Evolutionary conservation across 2,329 filamentous ascomycete species (phyloP).

Genomic region (Diaporthe vaccinii): DNA sequence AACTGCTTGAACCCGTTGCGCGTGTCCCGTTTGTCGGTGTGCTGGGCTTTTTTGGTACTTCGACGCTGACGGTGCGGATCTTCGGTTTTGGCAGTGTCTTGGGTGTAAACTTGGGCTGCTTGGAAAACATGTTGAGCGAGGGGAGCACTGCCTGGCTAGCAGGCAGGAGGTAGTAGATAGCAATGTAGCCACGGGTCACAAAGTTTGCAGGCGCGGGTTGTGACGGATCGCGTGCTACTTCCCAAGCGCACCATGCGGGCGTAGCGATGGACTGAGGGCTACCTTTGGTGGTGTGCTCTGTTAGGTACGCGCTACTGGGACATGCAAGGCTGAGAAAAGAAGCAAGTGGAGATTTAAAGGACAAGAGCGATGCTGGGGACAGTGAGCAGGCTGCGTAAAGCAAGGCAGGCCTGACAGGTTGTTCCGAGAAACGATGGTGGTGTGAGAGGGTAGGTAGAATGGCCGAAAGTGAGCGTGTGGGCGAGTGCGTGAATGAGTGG

Average conservation of each 20-base stretch:
- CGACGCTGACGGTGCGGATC: conserved; percentile 39
- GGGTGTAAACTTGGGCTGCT: conserved; percentile 37
- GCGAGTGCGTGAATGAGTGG: neutral
- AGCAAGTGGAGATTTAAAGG: neutral
- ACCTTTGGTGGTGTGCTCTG: neutral
- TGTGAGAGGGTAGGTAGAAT: conserved; percentile 22
- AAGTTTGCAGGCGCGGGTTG: conserved; percentile 11
- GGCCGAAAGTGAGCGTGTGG: conserved; percentile 6
- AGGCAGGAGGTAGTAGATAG: neutral
- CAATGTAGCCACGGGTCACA: neutral
- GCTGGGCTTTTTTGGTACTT: conserved; percentile 35
- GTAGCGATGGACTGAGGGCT: neutral
- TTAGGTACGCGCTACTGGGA: neutral
- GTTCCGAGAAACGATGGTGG: conserved; percentile 30
- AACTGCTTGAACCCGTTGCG: conserved; percentile 22
- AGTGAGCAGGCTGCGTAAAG: conserved; percentile 16
- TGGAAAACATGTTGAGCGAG: conserved; percentile 36
- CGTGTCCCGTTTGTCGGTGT: conserved; percentile 31
- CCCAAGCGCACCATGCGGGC: conserved; percentile 17
- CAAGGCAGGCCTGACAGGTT: conserved; percentile 11
- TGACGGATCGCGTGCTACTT: conserved; percentile 28
- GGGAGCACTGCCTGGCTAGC: conserved; percentile 9
- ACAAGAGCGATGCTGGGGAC: neutral
- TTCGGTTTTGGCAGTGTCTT: conserved; percentile 38
- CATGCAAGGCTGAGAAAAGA: neutral